A percentile compares a stretch with the other conserved stretches of the same genome.
Conservation (phyloP, 176 grass and related monocot species). For the Juncus inflexus region DNA sequence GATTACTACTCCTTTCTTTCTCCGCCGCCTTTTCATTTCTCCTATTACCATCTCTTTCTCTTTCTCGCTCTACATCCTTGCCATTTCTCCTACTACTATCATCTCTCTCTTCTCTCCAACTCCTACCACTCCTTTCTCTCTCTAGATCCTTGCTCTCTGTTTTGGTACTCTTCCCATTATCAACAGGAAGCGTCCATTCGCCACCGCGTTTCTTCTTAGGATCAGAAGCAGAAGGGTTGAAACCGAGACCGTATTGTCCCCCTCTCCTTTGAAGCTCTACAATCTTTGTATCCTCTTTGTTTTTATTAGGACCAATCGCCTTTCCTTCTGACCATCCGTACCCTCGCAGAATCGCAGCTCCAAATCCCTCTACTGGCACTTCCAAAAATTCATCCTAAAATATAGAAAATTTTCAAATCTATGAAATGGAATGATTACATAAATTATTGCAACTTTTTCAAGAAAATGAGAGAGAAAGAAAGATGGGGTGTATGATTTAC, state of each 20-base stretch:
- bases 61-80: constrained; percentile 26
- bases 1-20: constrained; percentile 33
- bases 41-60: constrained; percentile 14
- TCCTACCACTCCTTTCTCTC: constrained; percentile 18
- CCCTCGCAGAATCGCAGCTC: constrained; percentile 61
- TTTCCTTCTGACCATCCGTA: constrained; percentile 89
- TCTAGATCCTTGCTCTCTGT: constrained; percentile 39
- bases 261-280: constrained; percentile 49
- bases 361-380: constrained; percentile 62
- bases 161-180: constrained; percentile 37
- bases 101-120: constrained; percentile 9
- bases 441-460: neutral
- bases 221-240: constrained; percentile 52
- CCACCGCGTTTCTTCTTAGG: constrained; percentile 66
- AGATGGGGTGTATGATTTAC: neutral
- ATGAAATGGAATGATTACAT: neutral
- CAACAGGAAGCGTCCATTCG: constrained; percentile 35
- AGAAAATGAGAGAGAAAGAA: neutral
- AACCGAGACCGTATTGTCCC: constrained; percentile 63
- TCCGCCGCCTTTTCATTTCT: constrained; percentile 19
- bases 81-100: constrained; percentile 27
- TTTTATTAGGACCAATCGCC: constrained; percentile 71
- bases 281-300: constrained; percentile 57
- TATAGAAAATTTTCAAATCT: neutral
- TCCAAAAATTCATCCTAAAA: constrained; percentile 59